Evolutionary conservation across 768 basidiomycete species (phyloP), one percentile per base, ranked within the genome.

Genomic region (Mycena pura): DNA sequence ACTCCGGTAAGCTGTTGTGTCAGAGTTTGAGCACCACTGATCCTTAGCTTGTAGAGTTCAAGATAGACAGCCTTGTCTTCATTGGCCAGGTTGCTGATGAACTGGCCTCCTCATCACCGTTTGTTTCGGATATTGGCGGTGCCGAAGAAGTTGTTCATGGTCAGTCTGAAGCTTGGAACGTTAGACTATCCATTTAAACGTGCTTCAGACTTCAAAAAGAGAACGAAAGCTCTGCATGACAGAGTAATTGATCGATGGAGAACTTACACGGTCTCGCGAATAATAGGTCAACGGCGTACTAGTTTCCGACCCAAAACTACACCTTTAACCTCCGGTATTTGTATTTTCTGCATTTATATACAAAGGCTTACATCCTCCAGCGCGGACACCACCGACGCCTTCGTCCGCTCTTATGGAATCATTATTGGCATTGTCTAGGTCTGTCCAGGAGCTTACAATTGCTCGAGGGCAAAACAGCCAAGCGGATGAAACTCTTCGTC

Each of bases 401-500:
- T 89, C 89, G 32, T 71, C 83, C 46, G 71, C 75, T 40, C 77
- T 91, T 49, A 76, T 88, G 57, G 78, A 82, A 40, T 82, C 85
- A 17, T 71, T 93, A 50, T 70, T 87, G 43, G 71, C 78, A 1
- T 73, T 93, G 17, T 84, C 84, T 29, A 77, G 79, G 14, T 80
- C 81, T 3, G 73, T 88, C 49, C 84, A 85, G 65, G 78, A 82
- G n/a, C 72, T 92, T 13, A 86, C 86, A 1, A 71, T 84, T 47
- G 74, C 79, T 40, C 39, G 69, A 51, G 75, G 72, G 64, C 63
- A 70, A 55, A 41, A 64, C n/a, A 68, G 80, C 32, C 72, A 54
- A 14, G 57, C 78, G 28, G 73, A 77, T 66, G 71, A 76, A 60
- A 74, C 81, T 36, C 64, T 85, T 22, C 70, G 68, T 62, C 73